Evolutionary conservation across 352 stramenopile species (phyloP), one percentile per base, ranked within the genome.

Genomic region (Phytopythium delawarense): DNA sequence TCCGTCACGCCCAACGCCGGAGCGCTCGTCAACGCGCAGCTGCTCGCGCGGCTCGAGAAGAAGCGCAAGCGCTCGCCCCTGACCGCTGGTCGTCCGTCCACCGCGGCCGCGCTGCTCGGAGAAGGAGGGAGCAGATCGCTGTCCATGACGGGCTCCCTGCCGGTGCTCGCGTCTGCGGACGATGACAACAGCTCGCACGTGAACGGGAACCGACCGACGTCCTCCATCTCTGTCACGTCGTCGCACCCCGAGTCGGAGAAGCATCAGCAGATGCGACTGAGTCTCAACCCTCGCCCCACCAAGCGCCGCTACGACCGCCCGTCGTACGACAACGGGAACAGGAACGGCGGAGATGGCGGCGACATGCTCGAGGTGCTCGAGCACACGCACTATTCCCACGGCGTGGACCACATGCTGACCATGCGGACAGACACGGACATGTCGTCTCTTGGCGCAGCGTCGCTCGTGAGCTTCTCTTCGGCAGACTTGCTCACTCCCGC

Each of bases 201-300:
- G 5, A 58, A 58, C 8, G 52, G 34, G 9, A 23, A 58, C 34
- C 32, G 52, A 12, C 32, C 52, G 34, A 45, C 52, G 9, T 88
- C 77, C 15, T 88, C 79, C 5, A 89, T 92, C 59, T 92, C 83
- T 0, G 76, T 74, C 16, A 57, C 86, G 2, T 91, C 81, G n/a
- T 89, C 81, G 0, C 69, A 73, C 2, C 52, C 52, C 3, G 83
- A 91, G 48, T 92, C 83, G 3, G 81, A 91, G 42, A 89, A 89
- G 57, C 72, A 79, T 40, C 77, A 87, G 65, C 79, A 81, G 46
- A 77, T 87, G 54, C 76, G 79, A 15, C 55, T 92, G 23, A 87
- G 76, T 51, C 61, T 92, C 34, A 79, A 64, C 51, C 70, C 70
- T 37, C 55, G 71, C 11, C 62, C 71, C 0, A 71, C 67, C 56